These are phyloP conservation scores for Coniochaeta hoffmannii DNA, from an alignment of 2,329 filamentous ascomycete genomes.

Conservation along the genomic window DNA sequence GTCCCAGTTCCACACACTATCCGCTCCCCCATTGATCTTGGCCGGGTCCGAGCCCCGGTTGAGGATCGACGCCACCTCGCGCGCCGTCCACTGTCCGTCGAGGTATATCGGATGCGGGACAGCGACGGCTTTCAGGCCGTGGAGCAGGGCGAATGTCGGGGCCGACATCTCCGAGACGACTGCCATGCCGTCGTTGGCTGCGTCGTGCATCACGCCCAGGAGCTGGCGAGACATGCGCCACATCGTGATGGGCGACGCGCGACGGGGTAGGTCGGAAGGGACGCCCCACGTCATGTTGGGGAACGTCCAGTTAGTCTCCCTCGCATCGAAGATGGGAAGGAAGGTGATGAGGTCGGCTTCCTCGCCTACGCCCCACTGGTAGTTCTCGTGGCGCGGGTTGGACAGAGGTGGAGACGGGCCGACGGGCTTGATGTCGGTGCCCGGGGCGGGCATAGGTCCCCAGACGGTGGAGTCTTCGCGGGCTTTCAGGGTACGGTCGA, in stretches of 20 bases:
- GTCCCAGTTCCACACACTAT: conserved; percentile 50
- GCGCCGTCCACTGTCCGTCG: conserved; percentile 59
- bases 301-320: conserved; percentile 65
- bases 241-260: conserved; percentile 68
- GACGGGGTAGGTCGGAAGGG: conserved; percentile 53
- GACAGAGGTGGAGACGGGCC: conserved; percentile 30
- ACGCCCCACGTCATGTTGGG: conserved; percentile 54
- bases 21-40: conserved; percentile 42
- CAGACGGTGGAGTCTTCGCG: conserved; percentile 52
- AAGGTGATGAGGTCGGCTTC: conserved; percentile 38
- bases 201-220: conserved; percentile 67
- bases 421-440: conserved; percentile 38
- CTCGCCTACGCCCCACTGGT: conserved; percentile 13
- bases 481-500: conserved; percentile 41
- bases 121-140: conserved; percentile 70
- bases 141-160: conserved; percentile 62
- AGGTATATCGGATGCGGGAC: conserved; percentile 72
- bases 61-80: conserved; percentile 46
- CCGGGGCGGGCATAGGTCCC: conserved; percentile 52
- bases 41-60: conserved; percentile 40
- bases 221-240: conserved; percentile 64
- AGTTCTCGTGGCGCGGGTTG: conserved; percentile 8
- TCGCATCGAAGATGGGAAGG: conserved; percentile 69
- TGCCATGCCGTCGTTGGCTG: conserved; percentile 57
- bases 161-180: conserved; percentile 76